Base-by-base conservation (phyloP, 2,329 filamentous ascomycete species). In the Neopestalotiopsis clavispora region DNA sequence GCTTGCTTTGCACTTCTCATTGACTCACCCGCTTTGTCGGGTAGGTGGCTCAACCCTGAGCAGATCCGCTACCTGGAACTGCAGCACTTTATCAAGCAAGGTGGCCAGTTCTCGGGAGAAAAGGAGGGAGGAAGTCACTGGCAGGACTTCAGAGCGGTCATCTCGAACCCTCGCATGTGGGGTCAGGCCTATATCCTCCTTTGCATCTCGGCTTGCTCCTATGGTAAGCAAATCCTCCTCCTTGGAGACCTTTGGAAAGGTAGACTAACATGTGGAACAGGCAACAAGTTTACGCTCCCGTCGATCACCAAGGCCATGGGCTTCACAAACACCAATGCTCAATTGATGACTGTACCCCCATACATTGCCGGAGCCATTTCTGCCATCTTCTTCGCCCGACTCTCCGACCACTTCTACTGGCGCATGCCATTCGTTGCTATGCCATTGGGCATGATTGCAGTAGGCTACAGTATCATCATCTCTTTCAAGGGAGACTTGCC, bases 401-500 rank as follows among this genome's bases (percentile, higher is more conserved):
- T 91, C 4, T 91, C 91, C 0, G 92, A 94, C 74, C 84, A 88
- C 1, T 92, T 90, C 1, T 81, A 84, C 23, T 84, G 87, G 74
- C 84, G 92, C 20, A 91, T 91, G 4, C 80, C 90, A 4, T 92
- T 89, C 79, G 93, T 93, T 69, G 91, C 92, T 10, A 72, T 76
- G 28, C 83, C 89, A 3, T 85, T 89, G 0, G 65, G 90, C 0
- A 73, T 93, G 9, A 90, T 89, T 7, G 87, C 92, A 3, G 78
- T 83, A 0, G 91, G 91, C 0, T 94, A 93, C 74, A 69, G 71
- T 32, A 73, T 79, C 73, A 75, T 82, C 12, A 91, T 94, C 85
- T 82, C 92, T 0, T 80, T 93, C 2, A 84, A 86, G 1, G 86
- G 84, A n/a, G 78, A 83, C 1, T 78, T 79, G 1, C 20, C 72